Base-by-base conservation (phyloP, 768 basidiomycete genomes). In the Leccinum rimulosum region DNA sequence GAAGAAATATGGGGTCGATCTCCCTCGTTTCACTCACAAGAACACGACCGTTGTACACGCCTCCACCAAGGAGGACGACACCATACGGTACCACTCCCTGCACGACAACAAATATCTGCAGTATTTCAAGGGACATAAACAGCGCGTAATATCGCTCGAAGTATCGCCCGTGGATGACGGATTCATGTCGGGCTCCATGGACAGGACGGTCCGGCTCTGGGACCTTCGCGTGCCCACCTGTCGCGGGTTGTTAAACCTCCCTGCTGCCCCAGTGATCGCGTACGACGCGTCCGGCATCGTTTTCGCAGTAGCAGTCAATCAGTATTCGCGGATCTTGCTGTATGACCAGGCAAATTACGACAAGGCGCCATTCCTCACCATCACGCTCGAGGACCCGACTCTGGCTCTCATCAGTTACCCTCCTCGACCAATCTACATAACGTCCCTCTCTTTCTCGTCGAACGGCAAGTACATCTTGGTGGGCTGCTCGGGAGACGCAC, bases 21-120 rank as follows among this genome's bases (percentile, higher is more conserved):
- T 95, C 19, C 93, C 95, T 22, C 85, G 96, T 3, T 97, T 98
- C 68, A 98, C 96, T 0, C 97, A 98, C 77, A 91, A 91, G 70
- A 87, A 84, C 64, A 85, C 86, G 0, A 85, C 88, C 3, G 88
- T 98, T 50, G 70, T 98, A 3, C 86, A 98, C 68, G 91, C 95
- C 8, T 95, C 93, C 5, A 98, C 95, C 17, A 98, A 96, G 72
- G 91, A 91, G 72, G 92, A 98, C 73, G 93, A 98, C 70, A 94
- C 91, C 0, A 84, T 98, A 64, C 86, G 97, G 49, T 98, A 98
- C 73, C 93, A 96, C 67, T 95, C 93, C 1, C 72, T 96, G 52
- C 94, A 98, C 73, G 94, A 96, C 81, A 98, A 97, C 81, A 93
- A 90, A 71, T 99, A 95, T 72, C 76, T 98, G 33, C 86, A 89